Evolutionary conservation across 495 filamentous ascomycete genomes (phyloP).

Genomic region (Penicillium argentinense): DNA sequence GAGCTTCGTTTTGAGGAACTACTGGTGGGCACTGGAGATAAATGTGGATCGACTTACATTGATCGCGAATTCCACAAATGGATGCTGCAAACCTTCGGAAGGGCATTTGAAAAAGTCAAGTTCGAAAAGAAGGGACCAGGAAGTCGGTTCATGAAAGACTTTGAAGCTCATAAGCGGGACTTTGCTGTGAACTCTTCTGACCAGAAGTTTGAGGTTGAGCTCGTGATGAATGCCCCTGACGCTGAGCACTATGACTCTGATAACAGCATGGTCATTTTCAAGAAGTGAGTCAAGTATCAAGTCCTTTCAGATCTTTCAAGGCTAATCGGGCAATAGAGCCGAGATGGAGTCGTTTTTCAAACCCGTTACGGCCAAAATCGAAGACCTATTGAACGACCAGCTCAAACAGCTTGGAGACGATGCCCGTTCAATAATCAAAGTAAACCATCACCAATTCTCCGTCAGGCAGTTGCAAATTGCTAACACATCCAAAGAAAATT

Average conservation of each 20-base stretch:
- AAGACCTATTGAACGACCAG: too few relatives aligned
- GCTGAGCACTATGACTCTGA: conserved; percentile 11
- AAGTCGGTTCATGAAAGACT: conserved; percentile 24
- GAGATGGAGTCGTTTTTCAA: too few relatives aligned
- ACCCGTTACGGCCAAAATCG: too few relatives aligned
- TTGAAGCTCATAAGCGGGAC: conserved; percentile 23
- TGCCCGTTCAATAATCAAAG: too few relatives aligned
- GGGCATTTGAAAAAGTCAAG: conserved; percentile 12
- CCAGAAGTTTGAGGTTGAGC: conserved; percentile 4
- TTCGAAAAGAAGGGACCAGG: conserved; percentile 14
- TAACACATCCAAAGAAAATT: conserved; percentile 41
- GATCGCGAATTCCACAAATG: conserved; percentile 48
- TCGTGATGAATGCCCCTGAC: not conserved
- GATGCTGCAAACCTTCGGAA: conserved; percentile 34
- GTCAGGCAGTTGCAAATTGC: not conserved
- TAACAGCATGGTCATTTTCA: not conserved
- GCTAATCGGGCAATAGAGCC: too few relatives aligned
- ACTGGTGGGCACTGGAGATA: conserved; percentile 23
- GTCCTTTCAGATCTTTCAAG: too few relatives aligned
- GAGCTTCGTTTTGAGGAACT: conserved; percentile 24
- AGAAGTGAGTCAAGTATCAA: too few relatives aligned
- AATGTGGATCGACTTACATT: conserved; percentile 55
- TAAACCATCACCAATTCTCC: too few relatives aligned
- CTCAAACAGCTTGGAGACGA: too few relatives aligned
- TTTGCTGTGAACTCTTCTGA: conserved; percentile 8